phyloP scores from a whole-genome alignment of 257 asterid species.

The Solanum pinnatisectum region DNA sequence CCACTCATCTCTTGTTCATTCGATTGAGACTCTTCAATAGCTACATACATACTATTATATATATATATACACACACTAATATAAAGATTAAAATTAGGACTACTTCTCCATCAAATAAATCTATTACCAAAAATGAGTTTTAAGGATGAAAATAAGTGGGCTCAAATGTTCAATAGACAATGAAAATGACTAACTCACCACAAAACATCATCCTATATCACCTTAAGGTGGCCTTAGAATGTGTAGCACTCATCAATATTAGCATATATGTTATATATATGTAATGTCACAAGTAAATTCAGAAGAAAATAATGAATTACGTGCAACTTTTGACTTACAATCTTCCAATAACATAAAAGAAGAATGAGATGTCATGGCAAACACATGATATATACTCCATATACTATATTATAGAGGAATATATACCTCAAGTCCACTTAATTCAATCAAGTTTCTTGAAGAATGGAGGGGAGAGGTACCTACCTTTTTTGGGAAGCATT shows the following conservation, averaged over 20 bases:
- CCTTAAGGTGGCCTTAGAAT: not conserved
- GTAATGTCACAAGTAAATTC: not conserved
- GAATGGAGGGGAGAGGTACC: not conserved
- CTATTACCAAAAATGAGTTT: not conserved
- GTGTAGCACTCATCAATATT: not conserved
- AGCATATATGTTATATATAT: not conserved
- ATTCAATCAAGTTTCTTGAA: not conserved
- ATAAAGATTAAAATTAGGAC: not conserved
- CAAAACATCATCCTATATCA: not conserved
- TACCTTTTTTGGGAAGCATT: not conserved
- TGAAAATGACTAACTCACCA: not conserved
- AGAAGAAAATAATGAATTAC: not conserved
- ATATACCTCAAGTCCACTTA: conserved; percentile 7
- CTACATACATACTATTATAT: not conserved
- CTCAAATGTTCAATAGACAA: not conserved
- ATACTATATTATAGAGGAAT: conserved; percentile 5
- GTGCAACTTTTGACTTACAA: conserved; percentile 11
- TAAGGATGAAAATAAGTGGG: not conserved
- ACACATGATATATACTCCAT: not conserved
- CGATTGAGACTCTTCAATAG: not conserved
- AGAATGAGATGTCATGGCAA: conserved; percentile 7
- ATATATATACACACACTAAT: too few relatives aligned
- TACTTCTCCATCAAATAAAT: not conserved
- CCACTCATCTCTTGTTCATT: not conserved
- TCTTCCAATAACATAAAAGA: conserved; percentile 8